phyloP scores from a whole-genome alignment of 169 alveolate species.

The Eimeria acervulina region DNA sequence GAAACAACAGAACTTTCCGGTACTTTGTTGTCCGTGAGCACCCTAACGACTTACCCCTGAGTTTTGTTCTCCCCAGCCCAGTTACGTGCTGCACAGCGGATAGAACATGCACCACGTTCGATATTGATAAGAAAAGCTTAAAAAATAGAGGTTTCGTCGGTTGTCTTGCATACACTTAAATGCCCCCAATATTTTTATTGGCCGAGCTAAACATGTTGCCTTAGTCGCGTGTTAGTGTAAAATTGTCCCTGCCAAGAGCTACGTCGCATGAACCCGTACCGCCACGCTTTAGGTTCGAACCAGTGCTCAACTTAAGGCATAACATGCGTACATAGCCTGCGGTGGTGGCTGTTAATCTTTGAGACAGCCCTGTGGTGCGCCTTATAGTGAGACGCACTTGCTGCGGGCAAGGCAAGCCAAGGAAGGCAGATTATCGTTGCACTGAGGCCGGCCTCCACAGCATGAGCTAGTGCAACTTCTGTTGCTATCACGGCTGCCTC shows the following conservation, averaged over 20 bases:
- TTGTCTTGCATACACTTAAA: neutral
- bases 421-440: neutral
- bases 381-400: neutral
- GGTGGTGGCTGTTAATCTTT: neutral
- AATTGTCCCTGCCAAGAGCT: neutral
- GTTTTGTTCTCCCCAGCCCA: neutral
- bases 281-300: no score
- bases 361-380: neutral
- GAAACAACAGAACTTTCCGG: neutral
- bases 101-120: no score
- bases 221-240: neutral
- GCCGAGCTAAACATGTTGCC: neutral
- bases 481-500: neutral
- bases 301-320: neutral
- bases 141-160: neutral
- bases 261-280: neutral
- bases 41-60: neutral
- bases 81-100: neutral
- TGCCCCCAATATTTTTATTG: neutral
- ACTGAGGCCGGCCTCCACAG: neutral
- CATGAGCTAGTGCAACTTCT: neutral
- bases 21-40: neutral
- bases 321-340: no score
- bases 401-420: neutral
- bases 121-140: neutral